Evolutionary conservation across 2,329 filamentous ascomycete species (phyloP).

Genomic region (Fusarium incarnatum): DNA sequence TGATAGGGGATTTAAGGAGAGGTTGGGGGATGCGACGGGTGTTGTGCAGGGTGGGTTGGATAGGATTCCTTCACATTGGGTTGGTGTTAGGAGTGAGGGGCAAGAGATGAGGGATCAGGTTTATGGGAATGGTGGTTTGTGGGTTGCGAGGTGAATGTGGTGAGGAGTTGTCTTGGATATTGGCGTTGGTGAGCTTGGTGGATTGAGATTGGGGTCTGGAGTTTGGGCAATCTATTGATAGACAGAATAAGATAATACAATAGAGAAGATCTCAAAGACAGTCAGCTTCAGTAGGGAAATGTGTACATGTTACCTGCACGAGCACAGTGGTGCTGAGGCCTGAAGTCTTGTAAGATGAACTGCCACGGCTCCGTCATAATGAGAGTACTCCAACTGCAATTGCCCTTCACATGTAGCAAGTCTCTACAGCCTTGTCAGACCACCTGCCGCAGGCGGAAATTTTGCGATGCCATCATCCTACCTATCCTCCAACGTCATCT

Average conservation of each 20-base stretch:
- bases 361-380: no score
- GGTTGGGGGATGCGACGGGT: constrained; percentile 61
- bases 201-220: background rate
- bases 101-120: constrained; percentile 61
- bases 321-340: no score
- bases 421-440: no score
- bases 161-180: background rate
- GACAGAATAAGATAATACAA: background rate
- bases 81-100: constrained; percentile 66
- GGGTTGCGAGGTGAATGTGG: no score
- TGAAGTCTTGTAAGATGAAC: no score
- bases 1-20: constrained; percentile 57
- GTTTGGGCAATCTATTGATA: background rate
- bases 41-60: constrained; percentile 67
- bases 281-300: background rate
- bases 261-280: background rate
- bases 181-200: background rate
- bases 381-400: no score
- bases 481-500: no score
- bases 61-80: constrained; percentile 67
- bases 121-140: constrained; percentile 63
- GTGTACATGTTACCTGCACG: no score
- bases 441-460: no score
- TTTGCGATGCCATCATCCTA: no score
- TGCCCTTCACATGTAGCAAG: no score